Conservation (phyloP, 345 rosid genomes). For the Boechera stricta region DNA sequence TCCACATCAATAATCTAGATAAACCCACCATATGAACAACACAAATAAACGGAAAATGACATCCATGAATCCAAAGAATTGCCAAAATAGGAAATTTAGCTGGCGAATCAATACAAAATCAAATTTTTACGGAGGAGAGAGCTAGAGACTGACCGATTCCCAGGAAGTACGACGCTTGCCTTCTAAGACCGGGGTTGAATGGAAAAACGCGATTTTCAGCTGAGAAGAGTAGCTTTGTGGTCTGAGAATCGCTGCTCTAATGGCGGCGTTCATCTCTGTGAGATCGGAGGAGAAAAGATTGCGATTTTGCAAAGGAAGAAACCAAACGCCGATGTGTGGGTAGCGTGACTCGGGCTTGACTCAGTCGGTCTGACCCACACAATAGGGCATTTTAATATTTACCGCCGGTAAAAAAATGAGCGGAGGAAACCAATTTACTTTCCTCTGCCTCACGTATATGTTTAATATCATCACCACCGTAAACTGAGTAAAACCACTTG, state of each 20-base stretch:
- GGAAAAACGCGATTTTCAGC: slow-evolving; percentile 53
- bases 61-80: not conserved
- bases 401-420: slow-evolving; percentile 9
- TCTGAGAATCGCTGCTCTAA: slow-evolving; percentile 52
- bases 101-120: not conserved
- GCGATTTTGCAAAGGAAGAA: slow-evolving; percentile 20
- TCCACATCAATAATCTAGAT: not conserved
- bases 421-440: not conserved
- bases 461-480: slow-evolving; percentile 1
- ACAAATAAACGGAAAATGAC: not conserved
- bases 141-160: slow-evolving; percentile 51
- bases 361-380: slow-evolving; percentile 27
- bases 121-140: not conserved
- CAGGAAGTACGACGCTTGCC: slow-evolving; percentile 56
- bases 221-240: slow-evolving; percentile 42
- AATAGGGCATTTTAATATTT: slow-evolving; percentile 8
- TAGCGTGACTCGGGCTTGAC: slow-evolving; percentile 44
- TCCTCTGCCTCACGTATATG: slow-evolving; percentile 29
- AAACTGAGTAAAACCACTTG: slow-evolving; percentile 22
- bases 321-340: slow-evolving; percentile 32
- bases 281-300: slow-evolving; percentile 26
- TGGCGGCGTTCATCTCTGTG: slow-evolving; percentile 50
- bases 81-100: slow-evolving; percentile 29
- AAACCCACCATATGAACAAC: not conserved
- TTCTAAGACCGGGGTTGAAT: slow-evolving; percentile 70